These are phyloP conservation scores for Pythium biforme DNA, from an alignment of 352 stramenopile species.

Conservation along the genomic window DNA sequence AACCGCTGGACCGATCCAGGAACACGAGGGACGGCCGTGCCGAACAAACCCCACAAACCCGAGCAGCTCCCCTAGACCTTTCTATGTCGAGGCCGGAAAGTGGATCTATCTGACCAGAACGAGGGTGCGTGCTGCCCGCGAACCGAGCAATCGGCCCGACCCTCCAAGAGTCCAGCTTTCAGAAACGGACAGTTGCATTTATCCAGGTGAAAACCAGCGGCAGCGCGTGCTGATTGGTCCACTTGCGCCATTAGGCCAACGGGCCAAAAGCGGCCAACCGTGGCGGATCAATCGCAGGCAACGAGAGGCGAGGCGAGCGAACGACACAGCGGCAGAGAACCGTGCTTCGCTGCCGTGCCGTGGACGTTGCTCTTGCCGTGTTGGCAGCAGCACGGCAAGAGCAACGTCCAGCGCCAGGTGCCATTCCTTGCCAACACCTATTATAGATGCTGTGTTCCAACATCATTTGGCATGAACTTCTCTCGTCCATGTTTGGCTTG, in stretches of 20 bases:
- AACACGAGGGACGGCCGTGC: slow-evolving; percentile 4
- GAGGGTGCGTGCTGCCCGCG: not conserved
- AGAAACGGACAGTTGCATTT: not conserved
- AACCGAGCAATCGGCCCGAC: slow-evolving; percentile 2
- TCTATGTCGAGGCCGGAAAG: slow-evolving; percentile 19
- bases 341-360: no score
- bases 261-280: not conserved
- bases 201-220: no score
- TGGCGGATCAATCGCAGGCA: no score
- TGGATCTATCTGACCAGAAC: slow-evolving; percentile 30
- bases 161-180: not conserved
- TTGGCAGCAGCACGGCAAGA: not conserved
- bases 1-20: slow-evolving; percentile 21
- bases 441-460: no score
- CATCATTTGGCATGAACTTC: no score
- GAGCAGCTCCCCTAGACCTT: slow-evolving; percentile 9
- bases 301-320: no score
- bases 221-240: no score
- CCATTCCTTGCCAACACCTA: not conserved
- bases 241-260: no score
- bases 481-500: not conserved
- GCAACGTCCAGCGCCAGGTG: not conserved
- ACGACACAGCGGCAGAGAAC: no score
- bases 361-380: no score
- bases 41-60: not conserved